Evolutionary conservation across 2,329 filamentous ascomycete genomes (phyloP).

Genomic region (Botryotinia convoluta): DNA sequence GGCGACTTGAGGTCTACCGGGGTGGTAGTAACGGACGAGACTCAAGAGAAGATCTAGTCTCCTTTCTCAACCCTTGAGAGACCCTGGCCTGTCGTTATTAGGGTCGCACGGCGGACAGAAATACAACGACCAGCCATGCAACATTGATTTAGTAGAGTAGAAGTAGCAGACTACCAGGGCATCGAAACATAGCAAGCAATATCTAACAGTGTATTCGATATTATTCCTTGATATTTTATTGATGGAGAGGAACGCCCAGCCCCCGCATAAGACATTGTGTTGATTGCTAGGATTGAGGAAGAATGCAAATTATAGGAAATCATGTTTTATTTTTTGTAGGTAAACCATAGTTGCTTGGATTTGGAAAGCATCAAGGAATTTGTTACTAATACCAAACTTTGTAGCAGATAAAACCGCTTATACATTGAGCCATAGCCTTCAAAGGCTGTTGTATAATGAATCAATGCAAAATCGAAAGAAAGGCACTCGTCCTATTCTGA

Average conservation of each 20-base stretch:
- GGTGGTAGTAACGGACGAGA: neutral
- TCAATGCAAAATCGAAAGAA: slow-evolving; percentile 6
- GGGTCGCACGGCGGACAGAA: neutral
- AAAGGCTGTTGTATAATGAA: neutral
- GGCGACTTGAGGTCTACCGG: neutral
- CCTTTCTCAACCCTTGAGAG: neutral
- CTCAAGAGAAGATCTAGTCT: neutral
- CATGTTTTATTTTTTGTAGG: neutral
- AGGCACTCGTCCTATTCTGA: neutral
- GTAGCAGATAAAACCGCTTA: neutral
- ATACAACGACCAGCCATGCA: neutral
- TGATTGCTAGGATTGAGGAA: neutral
- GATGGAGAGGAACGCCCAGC: neutral
- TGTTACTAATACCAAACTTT: neutral
- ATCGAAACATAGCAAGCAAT: slow-evolving; percentile 2
- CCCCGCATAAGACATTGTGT: slow-evolving; percentile 5
- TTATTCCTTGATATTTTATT: neutral
- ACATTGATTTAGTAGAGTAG: neutral
- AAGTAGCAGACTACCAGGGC: neutral
- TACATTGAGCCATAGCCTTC: neutral
- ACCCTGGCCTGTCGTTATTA: neutral
- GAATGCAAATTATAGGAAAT: neutral
- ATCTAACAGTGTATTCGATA: neutral
- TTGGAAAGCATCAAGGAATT: neutral
- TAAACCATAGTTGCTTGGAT: neutral